Conservation (phyloP, 2,329 filamentous ascomycete genomes). For the Cryphonectria parasitica region DNA sequence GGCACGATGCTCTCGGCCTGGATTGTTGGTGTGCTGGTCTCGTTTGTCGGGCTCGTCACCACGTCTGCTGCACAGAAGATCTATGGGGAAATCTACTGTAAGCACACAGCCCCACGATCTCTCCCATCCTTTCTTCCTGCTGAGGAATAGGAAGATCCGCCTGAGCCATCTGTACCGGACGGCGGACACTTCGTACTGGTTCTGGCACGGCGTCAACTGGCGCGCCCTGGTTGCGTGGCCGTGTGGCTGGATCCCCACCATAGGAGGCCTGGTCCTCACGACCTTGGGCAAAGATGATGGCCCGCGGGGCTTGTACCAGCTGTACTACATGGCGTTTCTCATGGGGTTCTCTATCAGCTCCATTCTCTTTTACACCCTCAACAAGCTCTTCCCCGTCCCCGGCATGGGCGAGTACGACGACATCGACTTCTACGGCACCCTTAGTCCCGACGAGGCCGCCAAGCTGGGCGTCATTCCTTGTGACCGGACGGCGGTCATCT, state of each 20-base stretch:
- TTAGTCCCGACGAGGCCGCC: conserved; percentile 47
- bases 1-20: conserved; percentile 46
- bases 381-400: conserved; percentile 44
- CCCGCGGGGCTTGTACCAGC: conserved; percentile 43
- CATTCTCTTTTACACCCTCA: conserved; percentile 37
- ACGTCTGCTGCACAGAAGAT: conserved; percentile 48
- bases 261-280: conserved; percentile 45
- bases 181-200: conserved; percentile 46
- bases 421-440: conserved; percentile 49
- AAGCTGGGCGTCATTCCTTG: conserved; percentile 32
- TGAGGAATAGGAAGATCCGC: conserved; percentile 40
- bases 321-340: conserved; percentile 53
- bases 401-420: conserved; percentile 48
- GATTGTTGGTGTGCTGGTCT: conserved; percentile 46
- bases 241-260: conserved; percentile 47
- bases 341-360: conserved; percentile 47
- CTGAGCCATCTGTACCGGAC: conserved; percentile 43
- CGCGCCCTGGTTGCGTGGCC: conserved; percentile 47
- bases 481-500: conserved; percentile 8
- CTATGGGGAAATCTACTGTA: conserved; percentile 51
- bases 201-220: conserved; percentile 48
- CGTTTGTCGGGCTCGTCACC: conserved; percentile 47
- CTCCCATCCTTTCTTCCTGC: conserved; percentile 35
- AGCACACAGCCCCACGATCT: not conserved
- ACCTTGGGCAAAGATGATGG: conserved; percentile 38